Evolutionary conservation across 2,329 filamentous ascomycete genomes (phyloP).

Genomic region (Cytospora piceicola): DNA sequence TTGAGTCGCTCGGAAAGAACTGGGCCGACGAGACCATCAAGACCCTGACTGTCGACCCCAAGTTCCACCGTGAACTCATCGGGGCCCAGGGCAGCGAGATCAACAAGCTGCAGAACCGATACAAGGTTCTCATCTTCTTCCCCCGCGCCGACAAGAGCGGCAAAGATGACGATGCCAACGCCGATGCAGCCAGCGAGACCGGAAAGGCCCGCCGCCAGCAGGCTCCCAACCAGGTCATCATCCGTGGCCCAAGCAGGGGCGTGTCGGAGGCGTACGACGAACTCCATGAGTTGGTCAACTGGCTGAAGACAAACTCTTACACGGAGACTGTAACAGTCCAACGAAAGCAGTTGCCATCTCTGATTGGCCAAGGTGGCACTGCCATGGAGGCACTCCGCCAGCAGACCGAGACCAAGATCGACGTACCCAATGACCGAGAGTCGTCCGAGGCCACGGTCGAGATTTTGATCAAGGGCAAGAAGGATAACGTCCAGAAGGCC

Average conservation of each 20-base stretch:
- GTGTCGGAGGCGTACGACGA: slow-evolving; percentile 92
- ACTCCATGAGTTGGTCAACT: slow-evolving; percentile 85
- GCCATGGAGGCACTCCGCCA: slow-evolving; percentile 90
- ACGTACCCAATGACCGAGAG: slow-evolving; percentile 83
- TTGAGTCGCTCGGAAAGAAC: slow-evolving; percentile 76
- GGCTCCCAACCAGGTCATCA: slow-evolving; percentile 82
- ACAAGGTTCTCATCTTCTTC: slow-evolving; percentile 95
- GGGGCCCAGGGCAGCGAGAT: slow-evolving; percentile 86
- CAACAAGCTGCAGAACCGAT: slow-evolving; percentile 87
- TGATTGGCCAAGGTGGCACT: slow-evolving; percentile 88
- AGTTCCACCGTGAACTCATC: slow-evolving; percentile 93
- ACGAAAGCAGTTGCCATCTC: slow-evolving; percentile 87
- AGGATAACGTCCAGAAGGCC: slow-evolving; percentile 85
- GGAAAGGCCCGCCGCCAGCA: slow-evolving; percentile 72
- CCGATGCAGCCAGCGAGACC: slow-evolving; percentile 70
- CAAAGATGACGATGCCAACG: slow-evolving; percentile 71
- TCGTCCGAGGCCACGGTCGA: slow-evolving; percentile 73
- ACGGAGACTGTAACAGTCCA: slow-evolving; percentile 81
- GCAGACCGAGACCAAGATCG: slow-evolving; percentile 83
- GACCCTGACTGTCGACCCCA: slow-evolving; percentile 85
- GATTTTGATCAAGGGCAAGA: slow-evolving; percentile 90
- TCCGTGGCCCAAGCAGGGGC: slow-evolving; percentile 90
- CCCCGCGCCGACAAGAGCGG: slow-evolving; percentile 68
- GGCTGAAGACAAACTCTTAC: slow-evolving; percentile 84
- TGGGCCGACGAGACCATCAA: slow-evolving; percentile 91